Conservation (phyloP, 352 stramenopile species). For the Phytopythium oedochilum region DNA sequence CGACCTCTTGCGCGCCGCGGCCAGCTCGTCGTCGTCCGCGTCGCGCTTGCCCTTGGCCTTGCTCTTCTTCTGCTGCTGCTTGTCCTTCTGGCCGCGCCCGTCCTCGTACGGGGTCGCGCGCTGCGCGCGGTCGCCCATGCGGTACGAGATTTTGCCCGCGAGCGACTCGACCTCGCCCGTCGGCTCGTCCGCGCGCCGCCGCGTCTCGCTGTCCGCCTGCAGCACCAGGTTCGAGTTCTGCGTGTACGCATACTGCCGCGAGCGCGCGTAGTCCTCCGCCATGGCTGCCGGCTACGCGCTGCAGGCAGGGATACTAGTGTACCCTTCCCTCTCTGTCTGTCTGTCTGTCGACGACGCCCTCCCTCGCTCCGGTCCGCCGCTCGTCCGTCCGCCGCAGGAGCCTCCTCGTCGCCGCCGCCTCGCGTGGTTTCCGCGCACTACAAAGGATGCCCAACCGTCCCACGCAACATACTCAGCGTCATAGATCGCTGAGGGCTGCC, state of each 20-base stretch:
- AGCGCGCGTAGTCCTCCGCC: slow-evolving; percentile 87
- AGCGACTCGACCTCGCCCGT: slow-evolving; percentile 88
- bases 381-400: too few species aligned
- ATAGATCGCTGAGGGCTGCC: too few species aligned
- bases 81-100: slow-evolving; percentile 14
- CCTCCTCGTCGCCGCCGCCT: too few species aligned
- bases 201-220: slow-evolving; percentile 85
- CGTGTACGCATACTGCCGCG: slow-evolving; percentile 90
- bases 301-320: too few species aligned
- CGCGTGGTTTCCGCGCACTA: too few species aligned
- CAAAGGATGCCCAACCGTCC: too few species aligned
- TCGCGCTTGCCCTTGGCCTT: slow-evolving; percentile 14
- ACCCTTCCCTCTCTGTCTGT: too few species aligned
- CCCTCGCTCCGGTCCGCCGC: too few species aligned
- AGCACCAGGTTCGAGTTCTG: slow-evolving; percentile 95
- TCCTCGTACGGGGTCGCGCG: slow-evolving; percentile 34
- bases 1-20: slow-evolving; percentile 51
- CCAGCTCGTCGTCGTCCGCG: slow-evolving; percentile 25
- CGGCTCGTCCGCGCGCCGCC: slow-evolving; percentile 72
- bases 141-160: slow-evolving; percentile 64
- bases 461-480: too few species aligned
- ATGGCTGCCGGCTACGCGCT: slow-evolving; percentile 49
- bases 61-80: slow-evolving; percentile 35
- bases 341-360: too few species aligned
- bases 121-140: slow-evolving; percentile 83